Evolutionary conservation across 148 eudicot species (phyloP), one percentile per base, ranked within the genome.

Genomic region (Gaultheria prostrata): DNA sequence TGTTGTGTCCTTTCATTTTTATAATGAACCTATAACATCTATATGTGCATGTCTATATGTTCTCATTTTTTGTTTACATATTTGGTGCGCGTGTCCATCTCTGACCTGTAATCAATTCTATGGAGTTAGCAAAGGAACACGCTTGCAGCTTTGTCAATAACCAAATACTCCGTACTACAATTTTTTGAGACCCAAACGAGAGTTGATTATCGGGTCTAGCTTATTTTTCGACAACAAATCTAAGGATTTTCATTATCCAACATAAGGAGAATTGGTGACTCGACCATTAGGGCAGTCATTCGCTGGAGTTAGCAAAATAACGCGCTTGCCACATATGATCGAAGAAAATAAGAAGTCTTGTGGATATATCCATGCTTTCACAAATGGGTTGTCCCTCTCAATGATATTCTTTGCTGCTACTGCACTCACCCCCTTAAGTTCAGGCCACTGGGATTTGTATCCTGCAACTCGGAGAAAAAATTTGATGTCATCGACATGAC

Each of bases 301-400:
- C 0, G 1, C 5, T 69, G 39, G 73, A 61, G 73, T 69, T 11
- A 13, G 1, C 73, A 69, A 69, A 69, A 69, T 1, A 69, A 69
- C 73, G 4, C 39, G 73, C 73, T 69, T 69, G 73, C 17, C 12
- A 18, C 73, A 67, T 30, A 67, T 30, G 39, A 67, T 14, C 0
- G 10, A 32, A 33, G 13, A 0, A 4, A 67, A 28, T 9, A 12
- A 3, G 8, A 0, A 3, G 39, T 2, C 2, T 67, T 28, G 20
- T 13, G 73, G 73, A 11, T n/a, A 67, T 67, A 67, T 67, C 73
- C 35, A 67, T 67, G 73, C 73, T 26, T 26, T 67, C 73, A 67
- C 35, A 67, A n/a, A 67, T 4, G 73, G 73, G 73, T 67, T 67
- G 33, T 67, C 39, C 73, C 13, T 67, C 73, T 67, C 73, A 67